Base-by-base conservation (phyloP, 805 yeast species). In the Saccharomycopsis sp. region DNA sequence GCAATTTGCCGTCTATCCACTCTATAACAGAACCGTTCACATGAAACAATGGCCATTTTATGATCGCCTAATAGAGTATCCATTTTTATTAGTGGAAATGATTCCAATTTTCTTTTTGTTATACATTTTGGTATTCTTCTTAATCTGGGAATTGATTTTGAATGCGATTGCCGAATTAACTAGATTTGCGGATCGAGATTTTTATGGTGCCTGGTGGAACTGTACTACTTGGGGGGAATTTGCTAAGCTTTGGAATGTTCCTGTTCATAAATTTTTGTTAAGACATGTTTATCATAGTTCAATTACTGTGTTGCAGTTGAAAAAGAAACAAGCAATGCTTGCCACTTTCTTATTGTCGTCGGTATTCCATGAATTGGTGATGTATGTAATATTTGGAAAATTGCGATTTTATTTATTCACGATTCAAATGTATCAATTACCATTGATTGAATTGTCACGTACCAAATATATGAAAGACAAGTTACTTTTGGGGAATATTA, bases 131-230 rank as follows among this genome's bases (percentile, higher is more conserved):
- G 80, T 77, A 0, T 93, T 89, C 64, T 89, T 85, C 59, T 67
- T 93, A 50, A 93, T 94, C 51, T 94, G 98, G 98, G 97, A 93
- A 56, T 81, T 90, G 4, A 90, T 90, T 41, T 67, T 89, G 54
- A 90, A 89, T 58, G 82, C 84, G 20, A 74, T 94, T 54, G 97
- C 96, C 0, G 98, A 93, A 60, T 66, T 90, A 31, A 81, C 95
- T 13, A 58, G 72, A 42, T 94, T 81, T 64, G 96, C 86, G 3
- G 97, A 93, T 60, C 75, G 98, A 41, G 84, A 84, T 53, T 93
- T 93, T 62, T 93, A 94, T 59, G 90, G 95, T 2, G 85, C 87
- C 36, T 94, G 98, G 98, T 93, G 99, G 98, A 86, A 89, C 55
- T 85, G 94, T 50, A 77, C 82, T 16, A 83, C 86, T 34, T 93